Evolutionary conservation across 2,329 filamentous ascomycete species (phyloP).

Genomic region (Aspergillus sp.): DNA sequence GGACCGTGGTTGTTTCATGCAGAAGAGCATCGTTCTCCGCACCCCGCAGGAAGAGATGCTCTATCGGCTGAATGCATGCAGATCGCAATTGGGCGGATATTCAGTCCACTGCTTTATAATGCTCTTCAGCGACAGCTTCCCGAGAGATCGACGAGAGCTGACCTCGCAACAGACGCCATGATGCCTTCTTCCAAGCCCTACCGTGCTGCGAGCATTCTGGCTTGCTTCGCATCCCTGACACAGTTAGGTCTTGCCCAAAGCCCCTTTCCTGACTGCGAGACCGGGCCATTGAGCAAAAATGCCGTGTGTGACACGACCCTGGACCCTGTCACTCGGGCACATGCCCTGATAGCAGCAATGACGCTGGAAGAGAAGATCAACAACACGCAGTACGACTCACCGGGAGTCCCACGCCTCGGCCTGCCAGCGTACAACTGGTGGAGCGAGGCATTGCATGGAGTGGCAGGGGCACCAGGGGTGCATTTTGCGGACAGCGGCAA

Average conservation of each 20-base stretch:
- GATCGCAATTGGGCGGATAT: no score
- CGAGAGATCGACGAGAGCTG: no score
- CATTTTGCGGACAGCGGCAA: constrained; percentile 50
- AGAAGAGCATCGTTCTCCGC: neutral
- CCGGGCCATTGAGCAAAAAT: constrained; percentile 49
- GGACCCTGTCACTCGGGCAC: constrained; percentile 36
- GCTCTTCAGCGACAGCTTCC: no score
- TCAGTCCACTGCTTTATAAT: no score
- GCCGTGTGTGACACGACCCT: constrained; percentile 49
- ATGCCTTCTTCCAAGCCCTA: no score
- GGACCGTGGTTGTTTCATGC: neutral
- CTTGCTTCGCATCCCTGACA: neutral
- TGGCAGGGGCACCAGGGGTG: constrained; percentile 51
- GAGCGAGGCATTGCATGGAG: constrained; percentile 62
- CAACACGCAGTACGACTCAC: constrained; percentile 44
- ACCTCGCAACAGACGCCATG: no score
- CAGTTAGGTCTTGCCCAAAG: neutral
- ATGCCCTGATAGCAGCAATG: constrained; percentile 45
- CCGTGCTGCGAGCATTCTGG: no score
- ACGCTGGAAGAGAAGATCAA: constrained; percentile 55
- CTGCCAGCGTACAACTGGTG: constrained; percentile 61
- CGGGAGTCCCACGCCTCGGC: constrained; percentile 54
- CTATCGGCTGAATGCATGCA: neutral
- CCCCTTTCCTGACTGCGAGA: constrained; percentile 49
- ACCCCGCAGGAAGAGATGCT: neutral